Conservation (phyloP, 2,329 filamentous ascomycete genomes). For the Colletotrichum abscissum region DNA sequence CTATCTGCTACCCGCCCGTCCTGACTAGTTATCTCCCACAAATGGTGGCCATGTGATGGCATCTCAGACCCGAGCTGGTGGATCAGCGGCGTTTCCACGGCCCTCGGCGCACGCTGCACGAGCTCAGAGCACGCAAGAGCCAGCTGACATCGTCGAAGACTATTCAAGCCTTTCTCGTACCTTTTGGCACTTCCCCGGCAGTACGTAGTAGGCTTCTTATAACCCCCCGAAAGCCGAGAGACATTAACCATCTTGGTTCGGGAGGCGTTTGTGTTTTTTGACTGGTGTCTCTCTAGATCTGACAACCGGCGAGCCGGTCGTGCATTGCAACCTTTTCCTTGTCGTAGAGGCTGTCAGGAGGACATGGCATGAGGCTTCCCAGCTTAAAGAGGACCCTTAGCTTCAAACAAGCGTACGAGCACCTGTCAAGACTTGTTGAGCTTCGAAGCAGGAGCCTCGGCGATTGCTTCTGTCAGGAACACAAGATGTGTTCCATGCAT, state of each 20-base stretch:
- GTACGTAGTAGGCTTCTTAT: background rate
- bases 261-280: background rate
- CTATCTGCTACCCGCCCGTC: slow-evolving; percentile 22
- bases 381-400: slow-evolving; percentile 14
- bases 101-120: background rate
- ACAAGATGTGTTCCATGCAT: slow-evolving; percentile 2
- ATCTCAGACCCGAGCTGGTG: slow-evolving; percentile 34
- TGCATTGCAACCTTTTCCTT: slow-evolving; percentile 14
- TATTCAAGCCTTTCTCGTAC: background rate
- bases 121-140: slow-evolving; percentile 7
- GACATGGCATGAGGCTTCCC: slow-evolving; percentile 18
- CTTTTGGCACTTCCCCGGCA: background rate
- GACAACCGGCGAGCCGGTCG: slow-evolving; percentile 16
- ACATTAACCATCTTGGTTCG: background rate
- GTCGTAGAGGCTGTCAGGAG: slow-evolving; percentile 26
- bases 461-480: background rate
- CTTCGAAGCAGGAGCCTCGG: slow-evolving; percentile 6
- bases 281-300: slow-evolving; percentile 9
- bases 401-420: slow-evolving; percentile 6
- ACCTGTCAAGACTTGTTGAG: background rate
- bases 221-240: background rate
- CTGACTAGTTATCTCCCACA: slow-evolving; percentile 28
- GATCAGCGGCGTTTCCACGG: slow-evolving; percentile 26
- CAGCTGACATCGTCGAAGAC: background rate
- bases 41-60: slow-evolving; percentile 29